These are phyloP conservation scores for Coemansia sp. DNA, from an alignment of 192 early-diverging fungal genomes.

Conservation along the genomic window DNA sequence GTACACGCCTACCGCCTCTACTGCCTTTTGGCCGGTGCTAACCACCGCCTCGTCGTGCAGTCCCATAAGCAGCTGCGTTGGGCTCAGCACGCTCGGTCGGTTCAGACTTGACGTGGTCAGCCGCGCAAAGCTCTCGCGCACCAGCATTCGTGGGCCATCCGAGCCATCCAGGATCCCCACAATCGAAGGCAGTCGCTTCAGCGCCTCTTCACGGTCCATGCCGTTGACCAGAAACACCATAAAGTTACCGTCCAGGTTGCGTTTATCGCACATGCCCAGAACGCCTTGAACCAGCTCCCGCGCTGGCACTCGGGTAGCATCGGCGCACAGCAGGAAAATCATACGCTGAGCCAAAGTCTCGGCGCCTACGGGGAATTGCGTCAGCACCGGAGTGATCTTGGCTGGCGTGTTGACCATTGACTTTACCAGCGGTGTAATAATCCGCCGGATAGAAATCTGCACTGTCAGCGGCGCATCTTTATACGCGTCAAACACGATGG, in stretches of 20 bases:
- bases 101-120: slow-evolving; percentile 32
- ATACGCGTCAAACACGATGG: slow-evolving; percentile 30
- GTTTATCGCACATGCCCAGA: slow-evolving; percentile 29
- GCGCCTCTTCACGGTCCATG: slow-evolving; percentile 19
- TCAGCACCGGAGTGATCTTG: slow-evolving; percentile 33
- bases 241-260: slow-evolving; percentile 30
- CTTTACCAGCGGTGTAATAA: slow-evolving; percentile 41
- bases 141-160: slow-evolving; percentile 8
- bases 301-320: slow-evolving; percentile 21
- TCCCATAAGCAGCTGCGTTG: slow-evolving; percentile 45
- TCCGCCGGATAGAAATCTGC: slow-evolving; percentile 20
- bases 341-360: slow-evolving; percentile 36
- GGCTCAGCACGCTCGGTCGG: slow-evolving; percentile 44
- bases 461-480: slow-evolving; percentile 9
- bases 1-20: slow-evolving; percentile 22
- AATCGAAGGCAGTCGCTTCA: slow-evolving; percentile 18
- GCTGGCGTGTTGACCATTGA: slow-evolving; percentile 21
- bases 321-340: slow-evolving; percentile 23
- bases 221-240: slow-evolving; percentile 31
- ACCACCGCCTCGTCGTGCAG: slow-evolving; percentile 26
- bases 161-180: slow-evolving; percentile 24
- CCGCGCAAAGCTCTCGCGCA: slow-evolving; percentile 29
- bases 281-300: slow-evolving; percentile 39
- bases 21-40: background rate
- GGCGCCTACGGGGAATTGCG: slow-evolving; percentile 30